These are phyloP conservation scores for Echeveria elegans DNA, from an alignment of 164 flowering plant genomes.

Conservation along the genomic window DNA sequence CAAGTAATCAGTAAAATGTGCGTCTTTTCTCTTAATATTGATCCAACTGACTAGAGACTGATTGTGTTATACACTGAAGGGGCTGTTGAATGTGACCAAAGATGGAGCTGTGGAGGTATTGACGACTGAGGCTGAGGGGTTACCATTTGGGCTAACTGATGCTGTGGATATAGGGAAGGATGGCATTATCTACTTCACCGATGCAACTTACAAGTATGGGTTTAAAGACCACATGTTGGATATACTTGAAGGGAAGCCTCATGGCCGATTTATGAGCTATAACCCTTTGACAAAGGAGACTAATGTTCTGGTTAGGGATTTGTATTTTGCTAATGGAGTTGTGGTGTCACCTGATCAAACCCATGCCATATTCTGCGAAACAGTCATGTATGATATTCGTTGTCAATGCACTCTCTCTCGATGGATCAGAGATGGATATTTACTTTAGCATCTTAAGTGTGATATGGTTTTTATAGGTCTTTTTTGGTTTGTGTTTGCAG, in stretches of 20 bases:
- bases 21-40: too few species aligned
- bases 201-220: conserved; percentile 59
- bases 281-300: conserved; percentile 49
- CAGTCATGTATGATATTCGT: conserved; percentile 30
- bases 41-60: too few species aligned
- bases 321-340: conserved; percentile 87
- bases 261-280: conserved; percentile 75
- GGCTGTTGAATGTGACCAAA: conserved; percentile 45
- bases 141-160: conserved; percentile 49
- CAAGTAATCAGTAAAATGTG: too few species aligned
- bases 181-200: conserved; percentile 76
- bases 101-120: conserved; percentile 39
- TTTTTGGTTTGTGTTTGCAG: conserved; percentile 26
- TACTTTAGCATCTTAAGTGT: background rate
- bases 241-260: conserved; percentile 56
- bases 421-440: background rate
- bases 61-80: conserved; percentile 25
- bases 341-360: conserved; percentile 53
- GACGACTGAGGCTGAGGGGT: conserved; percentile 58
- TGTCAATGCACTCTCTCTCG: background rate
- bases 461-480: background rate
- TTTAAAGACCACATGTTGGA: conserved; percentile 24
- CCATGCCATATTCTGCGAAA: conserved; percentile 64
- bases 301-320: conserved; percentile 36
- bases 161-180: conserved; percentile 54